These are phyloP conservation scores for Suhomyces xylopsoci DNA, from an alignment of 805 yeast species.

Conservation along the genomic window DNA sequence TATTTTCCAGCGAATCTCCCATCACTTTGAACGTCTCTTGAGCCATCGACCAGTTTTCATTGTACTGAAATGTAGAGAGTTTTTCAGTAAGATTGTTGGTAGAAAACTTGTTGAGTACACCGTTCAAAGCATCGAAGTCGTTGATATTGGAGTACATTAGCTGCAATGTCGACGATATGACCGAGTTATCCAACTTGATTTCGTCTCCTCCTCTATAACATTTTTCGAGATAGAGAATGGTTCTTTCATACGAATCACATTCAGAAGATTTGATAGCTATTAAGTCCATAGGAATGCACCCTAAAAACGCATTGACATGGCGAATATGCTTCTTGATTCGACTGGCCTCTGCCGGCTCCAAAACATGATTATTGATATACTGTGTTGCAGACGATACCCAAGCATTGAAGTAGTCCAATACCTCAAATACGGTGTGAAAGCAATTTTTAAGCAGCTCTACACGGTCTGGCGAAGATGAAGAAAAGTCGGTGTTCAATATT, in stretches of 20 bases:
- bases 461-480: slow-evolving; percentile 47
- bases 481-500: slow-evolving; percentile 48
- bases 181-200: slow-evolving; percentile 30
- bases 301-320: slow-evolving; percentile 47
- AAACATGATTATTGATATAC: slow-evolving; percentile 20
- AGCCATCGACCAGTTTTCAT: slow-evolving; percentile 83
- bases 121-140: slow-evolving; percentile 88
- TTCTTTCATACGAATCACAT: slow-evolving; percentile 82
- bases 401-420: slow-evolving; percentile 78
- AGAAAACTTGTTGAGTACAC: slow-evolving; percentile 72
- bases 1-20: slow-evolving; percentile 24
- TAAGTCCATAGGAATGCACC: slow-evolving; percentile 58
- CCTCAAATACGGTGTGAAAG: slow-evolving; percentile 70
- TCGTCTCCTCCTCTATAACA: slow-evolving; percentile 47
- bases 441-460: slow-evolving; percentile 60
- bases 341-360: slow-evolving; percentile 16
- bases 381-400: slow-evolving; percentile 55
- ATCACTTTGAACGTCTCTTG: slow-evolving; percentile 77
- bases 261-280: slow-evolving; percentile 79
- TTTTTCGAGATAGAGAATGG: slow-evolving; percentile 81
- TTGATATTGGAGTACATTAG: slow-evolving; percentile 81
- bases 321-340: slow-evolving; percentile 25
- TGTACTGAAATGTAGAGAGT: slow-evolving; percentile 75
- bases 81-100: slow-evolving; percentile 70
- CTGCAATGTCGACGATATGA: slow-evolving; percentile 54